Base-by-base conservation (phyloP, 2,329 filamentous ascomycete genomes). In the Neopestalotiopsis clavispora region DNA sequence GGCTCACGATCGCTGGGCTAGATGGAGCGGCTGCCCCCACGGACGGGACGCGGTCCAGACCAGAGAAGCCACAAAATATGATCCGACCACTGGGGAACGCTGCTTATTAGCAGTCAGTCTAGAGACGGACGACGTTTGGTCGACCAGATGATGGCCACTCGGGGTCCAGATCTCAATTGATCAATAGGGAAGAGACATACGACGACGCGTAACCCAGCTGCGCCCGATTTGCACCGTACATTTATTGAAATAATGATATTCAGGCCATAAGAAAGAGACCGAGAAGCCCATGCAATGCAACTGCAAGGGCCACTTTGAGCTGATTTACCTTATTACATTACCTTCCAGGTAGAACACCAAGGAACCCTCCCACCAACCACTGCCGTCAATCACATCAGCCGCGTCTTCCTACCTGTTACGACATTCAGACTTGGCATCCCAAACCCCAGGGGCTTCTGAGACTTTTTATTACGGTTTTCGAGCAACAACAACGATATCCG, bases 221-320 rank as follows among this genome's bases (percentile, higher is more conserved):
- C n/a, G 45, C 45, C 45, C 17, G 17, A n/a, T 20, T 52, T 52
- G 45, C 17, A 52, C n/a, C n/a, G 7, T 52, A 20, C 45, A n/a
- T 3, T 3, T 17, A n/a, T n/a, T 20, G 14, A n/a, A n/a, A 52
- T 52, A n/a, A 23, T 20, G 9, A 20, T n/a, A 34, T 20, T 32
- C 32, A 62, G 30, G 34, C 32, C 32, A 34, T 32, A 38, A 59
- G 57, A 28, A n/a, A 28, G 57, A 59, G 14, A 14, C 40, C n/a
- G 38, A 42, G 12, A 23, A 13, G 20, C 42, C 63, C 23, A 66
- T 58, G 63, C 63, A 66, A 66, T 57, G 63, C 45, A 57, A 28
- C 63, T 66, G 63, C 63, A 66, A 66, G 63, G 63, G 63, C 42
- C 63, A 49, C 63, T 66, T 56, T 56, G 17, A 23, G 28, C 28